phyloP scores from a whole-genome alignment of 768 basidiomycete species.

The Pleurotus eryngii region DNA sequence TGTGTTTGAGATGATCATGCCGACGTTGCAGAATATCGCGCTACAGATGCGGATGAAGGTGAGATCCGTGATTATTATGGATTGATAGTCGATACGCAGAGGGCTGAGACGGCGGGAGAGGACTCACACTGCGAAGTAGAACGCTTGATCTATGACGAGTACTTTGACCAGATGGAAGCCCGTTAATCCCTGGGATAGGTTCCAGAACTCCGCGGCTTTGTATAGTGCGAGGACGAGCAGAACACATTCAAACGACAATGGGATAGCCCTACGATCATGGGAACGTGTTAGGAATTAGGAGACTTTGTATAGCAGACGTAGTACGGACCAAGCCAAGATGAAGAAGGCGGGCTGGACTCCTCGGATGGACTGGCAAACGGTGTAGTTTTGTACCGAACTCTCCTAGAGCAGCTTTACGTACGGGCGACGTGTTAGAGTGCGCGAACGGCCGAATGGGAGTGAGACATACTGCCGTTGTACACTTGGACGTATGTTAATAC shows the following conservation, averaged over 20 bases:
- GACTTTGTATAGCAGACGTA: neutral
- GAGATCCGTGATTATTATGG: neutral
- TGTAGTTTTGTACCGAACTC: neutral
- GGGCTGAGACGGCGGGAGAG: no score
- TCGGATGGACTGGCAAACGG: constrained; percentile 3
- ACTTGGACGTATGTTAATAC: neutral
- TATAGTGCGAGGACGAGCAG: neutral
- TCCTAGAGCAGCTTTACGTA: neutral
- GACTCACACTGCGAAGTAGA: constrained; percentile 6
- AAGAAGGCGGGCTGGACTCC: constrained; percentile 2
- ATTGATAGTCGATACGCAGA: neutral
- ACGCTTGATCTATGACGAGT: neutral
- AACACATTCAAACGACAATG: neutral
- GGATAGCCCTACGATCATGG: neutral
- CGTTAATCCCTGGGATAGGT: constrained; percentile 2
- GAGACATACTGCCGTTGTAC: constrained; percentile 1
- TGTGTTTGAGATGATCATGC: constrained; percentile 5
- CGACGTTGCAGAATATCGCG: constrained; percentile 6
- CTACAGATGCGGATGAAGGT: neutral
- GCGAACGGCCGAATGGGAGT: no score
- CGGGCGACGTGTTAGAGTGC: neutral
- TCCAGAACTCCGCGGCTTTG: constrained; percentile 7
- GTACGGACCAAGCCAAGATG: neutral
- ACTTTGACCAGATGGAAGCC: constrained; percentile 2
- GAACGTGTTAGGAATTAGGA: neutral